Percentiles rank a stretch among this genome's conserved stretches.
phyloP scores from a whole-genome alignment of 495 filamentous ascomycete species.

The Lepidopterella palustris region DNA sequence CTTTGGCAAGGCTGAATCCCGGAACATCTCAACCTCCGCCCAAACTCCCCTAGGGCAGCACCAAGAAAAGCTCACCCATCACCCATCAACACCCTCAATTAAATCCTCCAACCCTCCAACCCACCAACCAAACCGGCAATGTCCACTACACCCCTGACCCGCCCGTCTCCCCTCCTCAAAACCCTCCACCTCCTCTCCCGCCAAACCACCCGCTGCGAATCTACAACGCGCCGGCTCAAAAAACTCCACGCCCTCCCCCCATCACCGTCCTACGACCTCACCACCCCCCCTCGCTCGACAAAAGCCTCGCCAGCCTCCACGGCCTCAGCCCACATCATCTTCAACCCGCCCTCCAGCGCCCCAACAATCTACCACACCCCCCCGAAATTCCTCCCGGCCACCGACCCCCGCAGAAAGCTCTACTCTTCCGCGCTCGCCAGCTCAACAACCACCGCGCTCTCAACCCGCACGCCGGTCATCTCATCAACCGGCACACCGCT shows the following conservation, averaged over 20 bases:
- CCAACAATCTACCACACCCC: slow-evolving; percentile 83
- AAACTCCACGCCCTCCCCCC: slow-evolving; percentile 66
- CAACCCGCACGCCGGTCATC: slow-evolving; percentile 4
- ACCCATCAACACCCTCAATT: too few species aligned
- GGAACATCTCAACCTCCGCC: too few species aligned
- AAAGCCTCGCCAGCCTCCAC: slow-evolving; percentile 36
- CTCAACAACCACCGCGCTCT: slow-evolving; percentile 11
- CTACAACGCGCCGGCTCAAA: slow-evolving; percentile 62
- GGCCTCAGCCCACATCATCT: slow-evolving; percentile 55
- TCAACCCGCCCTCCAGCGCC: slow-evolving; percentile 86
- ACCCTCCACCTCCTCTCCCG: slow-evolving; percentile 8
- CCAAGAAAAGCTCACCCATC: too few species aligned
- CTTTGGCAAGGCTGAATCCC: too few species aligned
- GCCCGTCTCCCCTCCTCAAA: neutral
- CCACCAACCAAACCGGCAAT: too few species aligned
- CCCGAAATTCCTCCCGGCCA: slow-evolving; percentile 75
- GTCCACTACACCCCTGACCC: too few species aligned
- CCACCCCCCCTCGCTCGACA: slow-evolving; percentile 31
- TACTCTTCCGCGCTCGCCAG: slow-evolving; percentile 33
- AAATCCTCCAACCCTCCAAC: too few species aligned
- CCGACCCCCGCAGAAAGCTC: slow-evolving; percentile 64
- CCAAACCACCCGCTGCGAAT: slow-evolving; percentile 50
- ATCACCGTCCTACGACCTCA: slow-evolving; percentile 58
- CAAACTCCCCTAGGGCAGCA: too few species aligned
- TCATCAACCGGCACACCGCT: slow-evolving; percentile 31